Percentiles rank a stretch among this genome's conserved stretches.
Conservation (phyloP, 306 rosid genomes). For the Benincasa hispida region DNA sequence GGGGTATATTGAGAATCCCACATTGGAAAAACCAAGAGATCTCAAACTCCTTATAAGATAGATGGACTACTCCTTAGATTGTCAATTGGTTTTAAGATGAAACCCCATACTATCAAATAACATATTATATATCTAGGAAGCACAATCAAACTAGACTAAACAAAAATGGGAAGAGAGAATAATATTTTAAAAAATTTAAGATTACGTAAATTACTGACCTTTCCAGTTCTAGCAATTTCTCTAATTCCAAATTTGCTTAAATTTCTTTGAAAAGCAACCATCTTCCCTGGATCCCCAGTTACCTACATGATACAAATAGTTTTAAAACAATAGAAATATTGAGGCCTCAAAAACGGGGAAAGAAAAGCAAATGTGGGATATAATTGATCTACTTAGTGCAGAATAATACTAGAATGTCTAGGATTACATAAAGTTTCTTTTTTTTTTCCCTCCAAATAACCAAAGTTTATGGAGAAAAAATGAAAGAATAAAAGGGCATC, state of each 20-base stretch:
- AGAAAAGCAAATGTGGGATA: not conserved
- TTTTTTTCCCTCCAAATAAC: not conserved
- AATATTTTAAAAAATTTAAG: not conserved
- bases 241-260: slow-evolving; percentile 38
- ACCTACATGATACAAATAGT: slow-evolving; percentile 22
- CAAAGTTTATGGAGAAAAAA: not conserved
- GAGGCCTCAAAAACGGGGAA: not conserved
- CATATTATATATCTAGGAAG: not conserved
- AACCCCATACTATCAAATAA: too few species aligned
- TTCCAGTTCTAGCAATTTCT: slow-evolving; percentile 53
- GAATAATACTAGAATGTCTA: not conserved
- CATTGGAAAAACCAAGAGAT: too few species aligned
- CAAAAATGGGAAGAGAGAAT: not conserved
- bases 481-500: not conserved
- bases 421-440: not conserved
- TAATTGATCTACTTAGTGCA: not conserved
- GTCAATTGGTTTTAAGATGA: too few species aligned
- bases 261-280: slow-evolving; percentile 39
- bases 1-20: too few species aligned
- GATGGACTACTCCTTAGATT: too few species aligned
- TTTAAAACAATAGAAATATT: not conserved
- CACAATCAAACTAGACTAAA: not conserved
- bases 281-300: slow-evolving; percentile 54
- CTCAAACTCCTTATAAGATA: too few species aligned
- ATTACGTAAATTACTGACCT: slow-evolving; percentile 14